Evolutionary conservation across 768 basidiomycete species (phyloP), one percentile per base, ranked within the genome.

Genomic region (Jaapia argillacea): DNA sequence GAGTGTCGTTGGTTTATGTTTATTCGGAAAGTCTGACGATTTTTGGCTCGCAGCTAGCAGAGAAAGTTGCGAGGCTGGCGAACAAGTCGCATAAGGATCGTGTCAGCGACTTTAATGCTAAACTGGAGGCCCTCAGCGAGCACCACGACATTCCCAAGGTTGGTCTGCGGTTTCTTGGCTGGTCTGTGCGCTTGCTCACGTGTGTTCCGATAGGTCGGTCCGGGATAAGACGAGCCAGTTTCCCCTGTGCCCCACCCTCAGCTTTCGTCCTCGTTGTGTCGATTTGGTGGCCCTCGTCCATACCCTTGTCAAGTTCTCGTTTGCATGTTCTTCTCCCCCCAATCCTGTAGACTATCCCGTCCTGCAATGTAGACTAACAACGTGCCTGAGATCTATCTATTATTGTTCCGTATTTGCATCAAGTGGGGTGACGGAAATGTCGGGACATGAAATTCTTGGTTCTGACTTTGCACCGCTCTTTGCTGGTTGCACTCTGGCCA

Each of bases 141-240:
- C 91, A 92, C 71, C 87, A 94, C 61, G 90, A 93, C 60, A 91
- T 92, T 55, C 90, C 90, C 31, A 92, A 93, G 75, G 88, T 81
- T 58, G 47, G 65, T 54, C 20, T 40, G 38, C 44, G 37, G 42
- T 14, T 45, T 43, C 20, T 31, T 46, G n/a, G n/a, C n/a, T 5
- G 20, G 22, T 10, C 35, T 37, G 24, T 47, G 53, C 26, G 45
- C 43, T 6, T 46, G 54, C 18, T 46, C 25, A 28, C 28, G 41
- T 45, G 49, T 50, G 41, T 31, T 47, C 38, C 43, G 39, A 41
- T 53, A 90, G 87, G 87, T 90, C 59, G 87, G 87, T 48, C 87
- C 87, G 36, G 87, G 87, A 66, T 90, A 80, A 87, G 54, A 66
- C 45, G 54, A 51, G 55, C 36, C 31, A 31, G 16, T 41, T 40